Base-by-base conservation (phyloP, 192 early-diverging fungal species). In the Thoreauomyces humboldtii region DNA sequence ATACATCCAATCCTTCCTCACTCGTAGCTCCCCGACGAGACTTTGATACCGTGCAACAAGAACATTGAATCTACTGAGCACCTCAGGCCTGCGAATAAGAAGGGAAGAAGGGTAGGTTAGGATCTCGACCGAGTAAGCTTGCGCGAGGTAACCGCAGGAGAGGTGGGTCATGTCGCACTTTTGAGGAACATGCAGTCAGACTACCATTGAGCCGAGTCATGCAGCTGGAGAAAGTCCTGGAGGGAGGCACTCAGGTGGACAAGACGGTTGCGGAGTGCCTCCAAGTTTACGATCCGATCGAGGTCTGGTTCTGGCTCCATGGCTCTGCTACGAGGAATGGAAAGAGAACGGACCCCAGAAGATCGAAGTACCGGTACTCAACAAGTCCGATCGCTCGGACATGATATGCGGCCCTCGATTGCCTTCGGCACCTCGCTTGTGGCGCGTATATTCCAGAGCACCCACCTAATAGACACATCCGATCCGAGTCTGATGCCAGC, bases 61-160 rank as follows among this genome's bases (percentile, higher is more conserved):
- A 17, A 66, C 54, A 31, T 66, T 66, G 64, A 57, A 66, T 29
- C 46, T 52, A 15, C 53, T 57, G 32, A 66, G 45, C 9, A 57
- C 38, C 15, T 17, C 6, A 9, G 64, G 64, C 64, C 64, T 66
- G 34, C n/a, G 22, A 24, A 7, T 12, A 41, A 41, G n/a, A 41
- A 9, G n/a, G 37, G 34, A 15, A 41, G 1, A 41, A 17, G 11
- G 24, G 14, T n/a, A 11, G 42, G 19, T 14, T 14, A 1, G 15
- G 12, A 36, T 27, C 15, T 21, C 19, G 1, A 7, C 25, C 7
- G 25, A 14, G 59, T 2, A 4, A 0, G 31, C 46, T 24, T 1
- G 15, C 24, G 28, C 25, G 11, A 31, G 9, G 27, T n/a, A 31
- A 7, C 5, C 17, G 24, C 17, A 6, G 19, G 11, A 2, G 19